Base-by-base conservation (phyloP, 2,329 filamentous ascomycete species). In the Eutypa lata region DNA sequence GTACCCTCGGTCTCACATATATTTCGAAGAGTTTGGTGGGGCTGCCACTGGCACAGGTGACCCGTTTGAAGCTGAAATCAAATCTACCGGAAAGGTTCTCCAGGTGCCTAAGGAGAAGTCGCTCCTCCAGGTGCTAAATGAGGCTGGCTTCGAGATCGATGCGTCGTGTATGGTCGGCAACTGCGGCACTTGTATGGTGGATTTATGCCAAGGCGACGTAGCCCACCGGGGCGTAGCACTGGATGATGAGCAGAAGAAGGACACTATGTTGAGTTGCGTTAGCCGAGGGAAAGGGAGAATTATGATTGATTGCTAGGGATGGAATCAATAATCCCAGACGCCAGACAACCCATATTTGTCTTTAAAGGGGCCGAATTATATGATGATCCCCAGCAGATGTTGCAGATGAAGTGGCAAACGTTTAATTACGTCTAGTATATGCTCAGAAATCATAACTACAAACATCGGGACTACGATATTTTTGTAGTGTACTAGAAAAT, bases 61-160 rank as follows among this genome's bases (percentile, higher is more conserved):
- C 7, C 63, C 65, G 1, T 69, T 68, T 43, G 66, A 68, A 45
- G 64, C 61, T 1, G 61, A 66, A 50, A 49, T 68, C 48, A 57
- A 63, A 47, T 40, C 57, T 1, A 61, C 62, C 1, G 60, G 62
- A 1, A 50, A 63, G 21, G 48, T 68, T 18, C 47, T 68, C 6
- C 52, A 61, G 26, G 62, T 69, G 0, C 62, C 66, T 2, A 28
- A 37, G 1, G 59, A 68, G 55, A 65, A 67, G 53, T 66, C 66
- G 2, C 61, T 70, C 16, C 53, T 69, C 7, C 59, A 68, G 14
- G 50, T 69, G 19, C 61, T 69, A 2, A 65, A 63, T 22, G 66
- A 67, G 11, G 62, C 65, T n/a, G 67, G 66, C 2, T 65, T 70
- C 48, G 65, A 64, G 2, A 56, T 70, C 50, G 66, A 68, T 7